Base-by-base conservation (phyloP, 2,329 filamentous ascomycete species). In the Chaetoscypha palmicola region DNA sequence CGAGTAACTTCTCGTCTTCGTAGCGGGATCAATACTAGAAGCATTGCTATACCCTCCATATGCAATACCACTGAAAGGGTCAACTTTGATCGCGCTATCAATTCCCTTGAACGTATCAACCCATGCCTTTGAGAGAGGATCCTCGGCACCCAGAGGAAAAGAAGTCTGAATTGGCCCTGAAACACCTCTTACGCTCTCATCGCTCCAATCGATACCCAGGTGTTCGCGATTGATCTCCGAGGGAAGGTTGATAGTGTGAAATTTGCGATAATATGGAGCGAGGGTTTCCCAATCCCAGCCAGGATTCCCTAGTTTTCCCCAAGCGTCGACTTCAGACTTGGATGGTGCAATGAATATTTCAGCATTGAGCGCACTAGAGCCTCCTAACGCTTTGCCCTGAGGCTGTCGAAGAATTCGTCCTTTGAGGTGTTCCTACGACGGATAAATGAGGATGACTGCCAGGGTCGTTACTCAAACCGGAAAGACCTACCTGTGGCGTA, bases 101-200 rank as follows among this genome's bases (percentile, higher is more conserved):
- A 62, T 61, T 36, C 62, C 64, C 10, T 60, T 63, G 3, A 58
- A 60, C 7, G 62, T 62, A 36, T 77, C 68, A 45, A 77, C 70
- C 50, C 78, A 65, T 14, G 77, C 63, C 23, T 66, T 65, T 72
- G 35, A 78, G 62, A 50, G 79, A 79, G 12, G 65, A 61, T 62
- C 14, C 10, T 39, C 20, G 5, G 22, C 76, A 74, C 39, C 66
- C 65, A 43, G 66, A 58, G 19, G 80, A 56, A 50, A 67, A 73
- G 1, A 72, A 59, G 51, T 66, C 73, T 50, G 69, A 72, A 1
- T 67, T 68, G 2, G 62, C 3, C 63, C 64, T 14, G 61, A 57
- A 10, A 61, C 77, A 56, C 79, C 79, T 40, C 75, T 75, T 64
- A 79, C 33, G 11, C 12, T 32, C 34, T 41, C 30, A 20, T 40